A percentile compares a stretch with the other conserved stretches of the same genome.
Conservation (phyloP, 768 basidiomycete species). For the Cubamyces sp. region DNA sequence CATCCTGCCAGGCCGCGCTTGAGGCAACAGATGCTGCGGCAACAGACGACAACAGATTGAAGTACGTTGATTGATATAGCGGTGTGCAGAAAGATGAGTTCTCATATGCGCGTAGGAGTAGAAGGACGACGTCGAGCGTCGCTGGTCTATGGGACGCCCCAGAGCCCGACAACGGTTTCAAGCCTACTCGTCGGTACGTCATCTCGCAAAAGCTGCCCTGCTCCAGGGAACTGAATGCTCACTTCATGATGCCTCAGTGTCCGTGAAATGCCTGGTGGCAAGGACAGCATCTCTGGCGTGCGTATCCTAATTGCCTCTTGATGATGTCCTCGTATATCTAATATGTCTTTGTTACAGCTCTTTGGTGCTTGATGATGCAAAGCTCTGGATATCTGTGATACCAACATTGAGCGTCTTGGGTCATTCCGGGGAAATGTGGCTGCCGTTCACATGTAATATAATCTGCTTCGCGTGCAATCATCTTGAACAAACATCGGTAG, state of each 20-base stretch:
- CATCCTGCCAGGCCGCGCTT: not conserved
- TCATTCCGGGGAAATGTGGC: not conserved
- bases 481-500: no score
- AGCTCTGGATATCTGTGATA: not conserved
- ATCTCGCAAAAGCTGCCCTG: not conserved
- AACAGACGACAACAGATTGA: not conserved
- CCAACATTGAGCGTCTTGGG: not conserved
- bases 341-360: not conserved
- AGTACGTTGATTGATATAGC: not conserved
- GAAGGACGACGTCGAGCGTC: slow-evolving; percentile 48
- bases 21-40: not conserved
- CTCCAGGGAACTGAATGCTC: not conserved
- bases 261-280: slow-evolving; percentile 67
- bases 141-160: slow-evolving; percentile 40
- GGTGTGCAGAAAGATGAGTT: not conserved
- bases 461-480: not conserved
- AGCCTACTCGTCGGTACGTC: slow-evolving; percentile 69
- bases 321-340: not conserved
- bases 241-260: slow-evolving; percentile 48
- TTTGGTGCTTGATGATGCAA: slow-evolving; percentile 6
- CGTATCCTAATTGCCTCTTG: slow-evolving; percentile 18
- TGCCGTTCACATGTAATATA: not conserved
- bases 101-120: slow-evolving; percentile 37
- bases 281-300: slow-evolving; percentile 57
- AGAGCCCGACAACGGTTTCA: slow-evolving; percentile 48